These are phyloP conservation scores for Leccinum disarticulatum DNA, from an alignment of 768 basidiomycete genomes.

Conservation along the genomic window DNA sequence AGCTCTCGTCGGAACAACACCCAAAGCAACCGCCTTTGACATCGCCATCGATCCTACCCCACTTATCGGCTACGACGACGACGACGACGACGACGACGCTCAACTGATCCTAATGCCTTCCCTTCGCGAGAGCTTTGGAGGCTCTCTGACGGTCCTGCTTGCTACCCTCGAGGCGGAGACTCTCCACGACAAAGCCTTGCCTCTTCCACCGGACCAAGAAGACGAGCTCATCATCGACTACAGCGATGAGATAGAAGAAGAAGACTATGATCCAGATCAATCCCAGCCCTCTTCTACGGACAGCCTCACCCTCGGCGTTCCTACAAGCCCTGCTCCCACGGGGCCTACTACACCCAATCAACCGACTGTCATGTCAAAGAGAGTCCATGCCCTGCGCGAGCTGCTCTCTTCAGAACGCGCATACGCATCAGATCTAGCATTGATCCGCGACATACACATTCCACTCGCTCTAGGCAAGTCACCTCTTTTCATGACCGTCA, in stretches of 20 bases:
- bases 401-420: constrained; percentile 77
- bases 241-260: constrained; percentile 26
- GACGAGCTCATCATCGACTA: constrained; percentile 22
- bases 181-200: constrained; percentile 32
- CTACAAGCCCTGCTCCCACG: constrained; percentile 5
- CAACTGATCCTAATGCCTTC: constrained; percentile 28
- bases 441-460: constrained; percentile 76
- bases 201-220: constrained; percentile 30
- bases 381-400: constrained; percentile 76
- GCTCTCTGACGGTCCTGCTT: constrained; percentile 32
- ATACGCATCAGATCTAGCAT: constrained; percentile 79
- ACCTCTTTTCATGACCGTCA: constrained; percentile 3
- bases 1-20: constrained; percentile 17
- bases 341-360: constrained; percentile 29
- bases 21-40: constrained; percentile 6
- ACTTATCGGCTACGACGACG: constrained; percentile 14
- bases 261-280: constrained; percentile 27
- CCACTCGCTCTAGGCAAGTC: constrained; percentile 72
- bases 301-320: constrained; percentile 23
- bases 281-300: constrained; percentile 28
- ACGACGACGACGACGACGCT: constrained; percentile 19
- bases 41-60: not conserved
- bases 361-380: constrained; percentile 53
- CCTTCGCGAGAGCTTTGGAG: constrained; percentile 32
- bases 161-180: constrained; percentile 31